Evolutionary conservation across 2,329 filamentous ascomycete species (phyloP), one percentile per base, ranked within the genome.

Genomic region (Sporothrix protearum): DNA sequence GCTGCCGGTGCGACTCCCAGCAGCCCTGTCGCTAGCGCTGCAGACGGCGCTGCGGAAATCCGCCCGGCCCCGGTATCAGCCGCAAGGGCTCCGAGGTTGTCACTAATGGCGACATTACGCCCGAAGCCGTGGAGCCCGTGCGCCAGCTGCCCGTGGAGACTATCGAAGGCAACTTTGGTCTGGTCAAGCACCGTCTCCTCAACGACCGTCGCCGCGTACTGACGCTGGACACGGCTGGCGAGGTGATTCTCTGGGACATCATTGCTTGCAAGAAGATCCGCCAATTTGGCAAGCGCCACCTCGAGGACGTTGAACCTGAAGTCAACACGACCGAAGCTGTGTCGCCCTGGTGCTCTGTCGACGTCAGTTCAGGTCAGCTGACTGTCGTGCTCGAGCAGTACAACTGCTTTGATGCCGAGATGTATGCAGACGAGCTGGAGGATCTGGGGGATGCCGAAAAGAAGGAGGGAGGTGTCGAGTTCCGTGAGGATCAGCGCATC

Each of bases 401-500:
- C 77, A 96, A 96, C 76, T 97, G 94, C 79, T 99, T 99, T 76
- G 96, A 99, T 80, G 96, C 94, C 19, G 96, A 99, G 78, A 92
- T 97, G 80, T 99, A 99, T 79, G 95, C 94, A 0, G 96, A 99
- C 78, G 94, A 98, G 80, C 83, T 96, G 19, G 84, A 67, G 22
- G 53, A 14, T 8, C 22, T 14, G 33, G 3, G n/a, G n/a, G n/a
- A n/a, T 10, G 30, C 4, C 1, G 16, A 39, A 2, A 42, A 51
- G 1, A 9, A n/a, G 19, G 45, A 91, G 12, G 90, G 93, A 74
- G 84, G 88, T n/a, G 84, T 92, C 22, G 91, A 94, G 14, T 97
- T 97, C 78, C 86, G 91, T 71, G 95, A 98, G 76, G 96, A 99
- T 76, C 95, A 98, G 82, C 89, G 96, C 82, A 97, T 98, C 80